Evolutionary conservation across 148 eudicot genomes (phyloP).

Genomic region (Oxyria digyna): DNA sequence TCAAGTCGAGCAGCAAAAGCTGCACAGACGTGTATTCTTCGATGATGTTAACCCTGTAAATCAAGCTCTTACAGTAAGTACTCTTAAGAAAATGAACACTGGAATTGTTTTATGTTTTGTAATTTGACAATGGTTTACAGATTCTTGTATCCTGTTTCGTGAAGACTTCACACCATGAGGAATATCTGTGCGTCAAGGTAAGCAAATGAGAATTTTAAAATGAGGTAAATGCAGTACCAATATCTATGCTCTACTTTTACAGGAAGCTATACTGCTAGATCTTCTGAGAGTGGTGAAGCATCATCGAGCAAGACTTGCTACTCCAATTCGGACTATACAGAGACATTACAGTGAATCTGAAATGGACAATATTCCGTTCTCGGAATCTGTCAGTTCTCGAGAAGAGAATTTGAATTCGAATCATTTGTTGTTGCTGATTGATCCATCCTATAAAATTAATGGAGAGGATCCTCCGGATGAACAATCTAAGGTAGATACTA

Average conservation of each 20-base stretch:
- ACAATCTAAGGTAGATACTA: constrained; percentile 18
- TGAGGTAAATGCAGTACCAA: too few relatives aligned
- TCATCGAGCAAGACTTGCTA: constrained; percentile 79
- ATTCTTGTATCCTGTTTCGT: constrained; percentile 76
- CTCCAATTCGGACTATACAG: constrained; percentile 79
- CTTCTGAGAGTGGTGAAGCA: constrained; percentile 73
- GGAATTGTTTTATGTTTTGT: too few relatives aligned
- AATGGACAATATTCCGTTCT: constrained; percentile 26
- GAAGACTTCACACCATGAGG: constrained; percentile 79
- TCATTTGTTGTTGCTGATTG: constrained; percentile 51
- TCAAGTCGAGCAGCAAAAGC: constrained; percentile 78
- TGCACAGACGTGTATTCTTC: constrained; percentile 82
- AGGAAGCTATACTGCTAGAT: constrained; percentile 81
- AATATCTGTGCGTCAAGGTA: constrained; percentile 77
- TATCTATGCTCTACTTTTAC: constrained; percentile 8
- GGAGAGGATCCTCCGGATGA: constrained; percentile 51
- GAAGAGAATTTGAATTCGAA: constrained; percentile 31
- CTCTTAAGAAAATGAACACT: too few relatives aligned
- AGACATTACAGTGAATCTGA: constrained; percentile 49
- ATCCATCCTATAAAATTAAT: constrained; percentile 59
- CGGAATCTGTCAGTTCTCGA: constrained; percentile 14
- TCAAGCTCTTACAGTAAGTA: constrained; percentile 72
- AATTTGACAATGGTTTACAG: constrained; percentile 19
- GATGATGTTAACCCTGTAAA: constrained; percentile 67
- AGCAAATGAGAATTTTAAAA: background rate